phyloP scores from a whole-genome alignment of 2,329 filamentous ascomycete genomes.

The Diaporthe vexans region DNA sequence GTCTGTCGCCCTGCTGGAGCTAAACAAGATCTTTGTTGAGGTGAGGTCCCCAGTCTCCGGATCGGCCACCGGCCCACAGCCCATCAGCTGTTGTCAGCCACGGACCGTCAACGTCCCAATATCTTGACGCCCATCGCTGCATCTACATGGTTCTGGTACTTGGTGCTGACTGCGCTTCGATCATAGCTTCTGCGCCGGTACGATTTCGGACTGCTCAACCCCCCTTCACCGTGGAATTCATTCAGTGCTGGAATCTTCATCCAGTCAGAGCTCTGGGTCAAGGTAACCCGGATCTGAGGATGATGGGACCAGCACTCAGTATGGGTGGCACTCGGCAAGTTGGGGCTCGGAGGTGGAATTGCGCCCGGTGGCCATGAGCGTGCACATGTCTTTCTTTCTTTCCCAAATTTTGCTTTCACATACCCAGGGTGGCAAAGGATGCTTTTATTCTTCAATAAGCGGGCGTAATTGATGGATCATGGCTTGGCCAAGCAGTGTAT shows the following conservation, averaged over 20 bases:
- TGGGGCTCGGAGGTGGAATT: background rate
- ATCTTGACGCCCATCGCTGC: background rate
- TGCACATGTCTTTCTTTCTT: constrained; percentile 8
- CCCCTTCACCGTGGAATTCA: constrained; percentile 45
- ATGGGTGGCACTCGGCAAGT: background rate
- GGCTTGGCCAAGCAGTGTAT: background rate
- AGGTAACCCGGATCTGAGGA: constrained; percentile 45
- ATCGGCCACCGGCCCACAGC: too few species aligned
- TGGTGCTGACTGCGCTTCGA: background rate
- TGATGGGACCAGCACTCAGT: background rate
- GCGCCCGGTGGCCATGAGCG: background rate
- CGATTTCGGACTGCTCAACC: constrained; percentile 47
- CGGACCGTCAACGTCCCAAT: background rate
- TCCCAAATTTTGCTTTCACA: background rate
- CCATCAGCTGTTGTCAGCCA: background rate
- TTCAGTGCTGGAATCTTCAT: constrained; percentile 49
- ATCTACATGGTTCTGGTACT: background rate
- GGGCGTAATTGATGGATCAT: background rate
- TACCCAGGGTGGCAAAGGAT: constrained; percentile 31
- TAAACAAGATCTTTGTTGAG: constrained; percentile 60
- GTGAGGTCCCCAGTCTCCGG: constrained; percentile 47
- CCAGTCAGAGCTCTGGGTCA: constrained; percentile 48
- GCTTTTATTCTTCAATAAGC: constrained; percentile 11
- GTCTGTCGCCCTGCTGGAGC: constrained; percentile 59
- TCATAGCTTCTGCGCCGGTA: constrained; percentile 45